A percentile compares a stretch with the other conserved stretches of the same genome.
Conservation (phyloP, 768 basidiomycete species). For the Xerocomus potaroensis region DNA sequence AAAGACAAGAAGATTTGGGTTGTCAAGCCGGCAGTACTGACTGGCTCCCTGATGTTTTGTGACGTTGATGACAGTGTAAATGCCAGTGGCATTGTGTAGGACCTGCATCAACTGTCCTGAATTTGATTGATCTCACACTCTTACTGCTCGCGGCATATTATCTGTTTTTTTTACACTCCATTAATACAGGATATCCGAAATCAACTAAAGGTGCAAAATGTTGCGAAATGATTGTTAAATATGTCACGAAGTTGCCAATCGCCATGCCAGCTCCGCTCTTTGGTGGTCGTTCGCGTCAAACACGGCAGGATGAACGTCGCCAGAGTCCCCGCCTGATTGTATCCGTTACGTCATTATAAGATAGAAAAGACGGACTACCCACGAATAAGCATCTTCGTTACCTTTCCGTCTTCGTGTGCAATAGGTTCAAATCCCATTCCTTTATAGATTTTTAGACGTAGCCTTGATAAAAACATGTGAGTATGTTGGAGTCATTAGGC, state of each 20-base stretch:
- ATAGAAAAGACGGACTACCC: constrained; percentile 27
- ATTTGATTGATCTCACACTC: constrained; percentile 1
- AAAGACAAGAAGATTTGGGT: constrained; percentile 73
- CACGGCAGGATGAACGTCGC: constrained; percentile 35
- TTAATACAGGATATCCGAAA: constrained; percentile 2
- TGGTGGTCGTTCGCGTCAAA: constrained; percentile 28
- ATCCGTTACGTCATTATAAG: not conserved
- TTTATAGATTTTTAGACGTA: constrained; percentile 66
- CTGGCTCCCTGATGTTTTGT: not conserved
- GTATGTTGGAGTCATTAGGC: not conserved
- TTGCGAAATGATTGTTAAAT: not conserved
- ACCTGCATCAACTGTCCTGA: constrained; percentile 8
- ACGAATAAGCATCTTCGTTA: constrained; percentile 67
- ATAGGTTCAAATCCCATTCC: constrained; percentile 71
- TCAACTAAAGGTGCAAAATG: not conserved
- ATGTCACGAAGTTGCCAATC: constrained; percentile 31
- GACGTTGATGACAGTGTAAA: not conserved
- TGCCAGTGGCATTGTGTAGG: constrained; percentile 8
- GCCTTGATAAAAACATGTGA: constrained; percentile 34
- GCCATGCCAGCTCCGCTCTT: constrained; percentile 33
- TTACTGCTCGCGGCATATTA: constrained; percentile 1
- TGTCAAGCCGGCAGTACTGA: constrained; percentile 39
- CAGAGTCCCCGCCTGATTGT: constrained; percentile 41
- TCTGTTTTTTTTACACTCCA: constrained; percentile 6
- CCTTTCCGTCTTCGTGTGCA: constrained; percentile 44